Percentiles rank a stretch among this genome's conserved stretches.
Conservation (phyloP, 2,329 filamentous ascomycete species). For the Fusarium coicis region DNA sequence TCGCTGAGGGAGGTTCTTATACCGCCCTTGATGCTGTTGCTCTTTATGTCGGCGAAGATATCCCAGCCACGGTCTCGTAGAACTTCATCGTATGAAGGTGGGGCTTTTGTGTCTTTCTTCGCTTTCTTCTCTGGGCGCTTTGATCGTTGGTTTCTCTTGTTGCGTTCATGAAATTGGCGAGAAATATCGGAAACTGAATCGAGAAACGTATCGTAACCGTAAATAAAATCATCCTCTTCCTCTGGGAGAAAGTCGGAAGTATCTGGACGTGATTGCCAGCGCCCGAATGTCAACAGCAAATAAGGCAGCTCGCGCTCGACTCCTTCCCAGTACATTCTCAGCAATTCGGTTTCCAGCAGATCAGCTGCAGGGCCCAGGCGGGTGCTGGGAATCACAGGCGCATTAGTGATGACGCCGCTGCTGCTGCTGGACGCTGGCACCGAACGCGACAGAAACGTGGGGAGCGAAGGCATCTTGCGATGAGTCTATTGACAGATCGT, state of each 20-base stretch:
- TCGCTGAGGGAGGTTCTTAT: slow-evolving; percentile 20
- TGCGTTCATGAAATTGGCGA: slow-evolving; percentile 44
- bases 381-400: slow-evolving; percentile 3
- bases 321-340: slow-evolving; percentile 51
- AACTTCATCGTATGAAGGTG: slow-evolving; percentile 39
- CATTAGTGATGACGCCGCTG: neutral
- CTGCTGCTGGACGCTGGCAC: neutral
- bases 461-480: neutral
- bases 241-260: slow-evolving; percentile 35
- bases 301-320: slow-evolving; percentile 49
- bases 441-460: neutral
- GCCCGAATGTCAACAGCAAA: slow-evolving; percentile 48
- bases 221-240: slow-evolving; percentile 45
- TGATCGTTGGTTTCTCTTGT: slow-evolving; percentile 8
- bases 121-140: neutral
- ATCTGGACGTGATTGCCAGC: slow-evolving; percentile 44
- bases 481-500: neutral
- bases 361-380: slow-evolving; percentile 1
- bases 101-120: neutral
- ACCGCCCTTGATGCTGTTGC: slow-evolving; percentile 14
- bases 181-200: slow-evolving; percentile 50
- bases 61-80: slow-evolving; percentile 35
- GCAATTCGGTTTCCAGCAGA: slow-evolving; percentile 15
- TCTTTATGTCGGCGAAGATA: slow-evolving; percentile 41
- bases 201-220: slow-evolving; percentile 54